A percentile compares a stretch with the other conserved stretches of the same genome.
phyloP scores from a whole-genome alignment of 2,329 filamentous ascomycete species.

The Xylariomycetidae sp. region DNA sequence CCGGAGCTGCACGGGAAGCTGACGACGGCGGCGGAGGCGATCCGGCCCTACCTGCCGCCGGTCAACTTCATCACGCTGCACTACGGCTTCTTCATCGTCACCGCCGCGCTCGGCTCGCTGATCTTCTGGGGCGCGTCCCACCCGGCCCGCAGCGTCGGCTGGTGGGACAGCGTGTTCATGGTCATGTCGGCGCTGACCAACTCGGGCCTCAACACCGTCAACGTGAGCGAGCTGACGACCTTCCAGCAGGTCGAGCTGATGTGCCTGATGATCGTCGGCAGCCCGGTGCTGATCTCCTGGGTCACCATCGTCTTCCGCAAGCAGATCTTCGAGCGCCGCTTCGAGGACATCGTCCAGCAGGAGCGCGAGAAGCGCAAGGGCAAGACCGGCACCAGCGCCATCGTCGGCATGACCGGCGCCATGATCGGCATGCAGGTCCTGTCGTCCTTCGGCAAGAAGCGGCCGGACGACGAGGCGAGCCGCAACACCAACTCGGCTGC shows the following conservation, averaged over 20 bases:
- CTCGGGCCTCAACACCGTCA: slow-evolving; percentile 62
- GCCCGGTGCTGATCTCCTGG: slow-evolving; percentile 60
- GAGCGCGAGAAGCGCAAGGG: slow-evolving; percentile 28
- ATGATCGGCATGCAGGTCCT: slow-evolving; percentile 24
- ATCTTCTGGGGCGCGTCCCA: slow-evolving; percentile 56
- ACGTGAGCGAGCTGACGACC: slow-evolving; percentile 56
- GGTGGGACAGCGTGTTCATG: slow-evolving; percentile 61
- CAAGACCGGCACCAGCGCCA: slow-evolving; percentile 15
- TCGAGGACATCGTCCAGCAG: slow-evolving; percentile 44
- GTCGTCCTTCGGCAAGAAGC: slow-evolving; percentile 21
- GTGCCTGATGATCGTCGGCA: slow-evolving; percentile 59
- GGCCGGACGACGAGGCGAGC: no score
- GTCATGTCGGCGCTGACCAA: slow-evolving; percentile 61
- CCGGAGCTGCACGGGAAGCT: slow-evolving; percentile 9
- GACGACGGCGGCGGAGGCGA: slow-evolving; percentile 3
- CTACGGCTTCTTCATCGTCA: slow-evolving; percentile 59
- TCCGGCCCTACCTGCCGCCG: slow-evolving; percentile 30
- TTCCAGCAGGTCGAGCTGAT: slow-evolving; percentile 64
- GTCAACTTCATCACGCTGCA: slow-evolving; percentile 60
- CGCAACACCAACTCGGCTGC: no score
- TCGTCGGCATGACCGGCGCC: slow-evolving; percentile 19
- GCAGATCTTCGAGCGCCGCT: slow-evolving; percentile 55
- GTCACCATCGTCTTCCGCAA: slow-evolving; percentile 57
- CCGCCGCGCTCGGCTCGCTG: slow-evolving; percentile 47
- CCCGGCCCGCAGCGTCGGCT: slow-evolving; percentile 46